Evolutionary conservation across 202 grass and related monocot genomes (phyloP), one percentile per base, ranked within the genome.

Genomic region (Panicum hallii): DNA sequence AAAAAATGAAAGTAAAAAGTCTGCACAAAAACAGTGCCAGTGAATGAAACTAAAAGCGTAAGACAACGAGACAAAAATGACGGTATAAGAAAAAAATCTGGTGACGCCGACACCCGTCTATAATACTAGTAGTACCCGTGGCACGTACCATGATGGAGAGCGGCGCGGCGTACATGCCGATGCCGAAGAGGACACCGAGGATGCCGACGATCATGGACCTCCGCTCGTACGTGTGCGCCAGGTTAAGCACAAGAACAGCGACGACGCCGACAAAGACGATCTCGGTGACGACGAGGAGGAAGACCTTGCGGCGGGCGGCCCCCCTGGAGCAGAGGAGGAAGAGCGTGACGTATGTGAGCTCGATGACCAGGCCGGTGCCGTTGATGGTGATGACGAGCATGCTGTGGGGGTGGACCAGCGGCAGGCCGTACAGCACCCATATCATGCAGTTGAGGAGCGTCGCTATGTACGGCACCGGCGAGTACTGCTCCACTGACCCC

Each of bases 141-240:
- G 36, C 36, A 38, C 36, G 36, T 38, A 38, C 36, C 36, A 38
- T 38, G 85, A 92, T 89, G 60, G 91, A 90, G 42, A 98, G 85
- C 44, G 95, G 95, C 3, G 95, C 83, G 19, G 93, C 93, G 69
- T 95, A 95, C 93, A 95, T 95, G 69, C 86, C 85, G 77, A 88
- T 92, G n/a, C 91, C 88, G 53, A 95, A 88, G 79, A 95, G 70
- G 74, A 98, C 95, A 85, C 95, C 92, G 47, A 95, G 88, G 79
- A 92, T 85, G 57, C 95, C 95, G 66, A 90, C 93, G 57, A 98
- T 61, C 87, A 98, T 90, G 30, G 91, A 92, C 26, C 93, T 75
- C 4, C 78, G 68, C 6, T 90, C 71, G 16, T 94, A 74, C 5
- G 89, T 82, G 87, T 95, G 95, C 2, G 90, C 78, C 4, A 92